Evolutionary conservation across 495 filamentous ascomycete species (phyloP), one percentile per base, ranked within the genome.

Genomic region (Cercophora sp.): DNA sequence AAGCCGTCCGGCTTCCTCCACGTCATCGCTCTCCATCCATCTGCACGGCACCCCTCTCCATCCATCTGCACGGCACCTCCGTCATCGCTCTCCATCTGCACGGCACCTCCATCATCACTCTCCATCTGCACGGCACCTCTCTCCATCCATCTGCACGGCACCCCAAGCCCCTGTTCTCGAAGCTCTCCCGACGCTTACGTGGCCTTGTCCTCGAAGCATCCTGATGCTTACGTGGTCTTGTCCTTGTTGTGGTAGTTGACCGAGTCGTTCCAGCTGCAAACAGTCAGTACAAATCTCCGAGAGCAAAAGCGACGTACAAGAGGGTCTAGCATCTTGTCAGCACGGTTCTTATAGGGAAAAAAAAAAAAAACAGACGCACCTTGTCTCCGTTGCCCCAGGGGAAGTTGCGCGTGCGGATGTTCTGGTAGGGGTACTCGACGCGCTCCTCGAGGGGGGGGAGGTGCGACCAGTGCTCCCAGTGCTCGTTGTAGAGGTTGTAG

Each of bases 201-300:
- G n/a, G n/a, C n/a, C n/a, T n/a, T n/a, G n/a, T n/a, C n/a, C n/a
- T n/a, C n/a, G n/a, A n/a, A n/a, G n/a, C n/a, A n/a, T n/a, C n/a
- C n/a, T n/a, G n/a, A n/a, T n/a, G n/a, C 25, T 15, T 10, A 31
- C 11, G 0, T 4, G 0, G 8, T 65, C 80, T 90, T 86, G 75
- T 94, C 87, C 71, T 84, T 85, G 80, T 94, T 89, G 83, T 96
- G 90, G 79, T 95, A 91, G 81, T 98, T 98, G 77, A 96, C 89
- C 24, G 74, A 78, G 55, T 78, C 71, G 74, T 98, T 98, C 93
- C 93, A 98, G 86, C 89, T 93, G 68, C 56, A 8, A 11, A 0
- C 19, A 29, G 47, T 37, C 19, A 23, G n/a, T 24, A 18, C 19
- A 25, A 20, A 19, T 1, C 16, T 11, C 29, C 24, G 20, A 13